phyloP scores from a whole-genome alignment of 495 filamentous ascomycete species.

The Aspergillus nidulans region DNA sequence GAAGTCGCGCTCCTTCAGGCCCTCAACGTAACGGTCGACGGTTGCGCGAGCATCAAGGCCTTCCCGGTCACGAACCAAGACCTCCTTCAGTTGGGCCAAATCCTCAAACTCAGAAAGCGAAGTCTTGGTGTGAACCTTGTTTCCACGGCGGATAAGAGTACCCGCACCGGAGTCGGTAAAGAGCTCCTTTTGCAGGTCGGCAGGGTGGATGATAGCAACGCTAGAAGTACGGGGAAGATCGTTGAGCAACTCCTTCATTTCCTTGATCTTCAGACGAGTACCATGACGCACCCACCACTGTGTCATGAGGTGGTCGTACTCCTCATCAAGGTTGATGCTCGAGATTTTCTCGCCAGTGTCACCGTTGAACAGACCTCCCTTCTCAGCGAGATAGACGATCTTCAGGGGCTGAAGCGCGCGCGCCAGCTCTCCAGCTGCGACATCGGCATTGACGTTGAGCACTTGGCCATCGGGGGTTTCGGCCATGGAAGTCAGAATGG shows the following conservation, averaged over 20 bases:
- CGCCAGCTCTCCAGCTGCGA: conserved; percentile 90
- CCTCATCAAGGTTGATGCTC: conserved; percentile 95
- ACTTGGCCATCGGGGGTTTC: conserved; percentile 92
- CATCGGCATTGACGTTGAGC: conserved; percentile 96
- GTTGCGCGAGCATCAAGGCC: conserved; percentile 77
- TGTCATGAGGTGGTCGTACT: conserved; percentile 90
- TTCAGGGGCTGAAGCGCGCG: conserved; percentile 88
- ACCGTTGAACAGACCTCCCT: conserved; percentile 92
- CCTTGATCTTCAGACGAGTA: conserved; percentile 95
- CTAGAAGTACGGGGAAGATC: conserved; percentile 86
- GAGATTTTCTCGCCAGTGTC: conserved; percentile 94
- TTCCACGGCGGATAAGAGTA: conserved; percentile 88
- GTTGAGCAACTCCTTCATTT: conserved; percentile 90
- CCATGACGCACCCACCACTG: conserved; percentile 97
- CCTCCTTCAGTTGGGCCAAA: conserved; percentile 69
- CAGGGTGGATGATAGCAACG: conserved; percentile 95
- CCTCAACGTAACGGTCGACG: conserved; percentile 81
- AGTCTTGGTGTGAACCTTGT: conserved; percentile 76
- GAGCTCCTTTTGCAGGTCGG: conserved; percentile 89
- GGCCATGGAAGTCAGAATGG: conserved; percentile 95
- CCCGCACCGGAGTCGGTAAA: conserved; percentile 96
- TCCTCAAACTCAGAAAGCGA: conserved; percentile 77
- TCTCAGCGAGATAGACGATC: conserved; percentile 97
- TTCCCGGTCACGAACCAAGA: conserved; percentile 80
- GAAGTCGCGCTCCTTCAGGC: conserved; percentile 71